A percentile compares a stretch with the other conserved stretches of the same genome.
Conservation (phyloP, 495 filamentous ascomycete species). For the Aspergillus incahuasiensis region DNA sequence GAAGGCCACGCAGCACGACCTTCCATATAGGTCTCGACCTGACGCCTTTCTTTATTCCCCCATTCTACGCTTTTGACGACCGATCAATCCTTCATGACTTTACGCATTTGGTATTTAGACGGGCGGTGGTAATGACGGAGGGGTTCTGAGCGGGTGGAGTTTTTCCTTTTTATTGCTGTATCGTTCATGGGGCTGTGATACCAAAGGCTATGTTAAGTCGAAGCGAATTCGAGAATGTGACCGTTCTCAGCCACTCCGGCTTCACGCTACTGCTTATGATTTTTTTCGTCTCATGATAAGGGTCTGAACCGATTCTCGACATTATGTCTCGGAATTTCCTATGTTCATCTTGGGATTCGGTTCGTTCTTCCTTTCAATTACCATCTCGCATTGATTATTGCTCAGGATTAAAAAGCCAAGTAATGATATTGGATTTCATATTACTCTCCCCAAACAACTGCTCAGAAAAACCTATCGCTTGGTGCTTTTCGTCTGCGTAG, state of each 20-base stretch:
- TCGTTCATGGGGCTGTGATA: slow-evolving; percentile 13
- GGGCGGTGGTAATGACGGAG: slow-evolving; percentile 13
- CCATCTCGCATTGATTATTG: slow-evolving; percentile 11
- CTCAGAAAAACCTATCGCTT: not conserved
- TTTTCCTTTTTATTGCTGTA: slow-evolving; percentile 11
- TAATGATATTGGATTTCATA: slow-evolving; percentile 18
- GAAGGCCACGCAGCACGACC: not conserved
- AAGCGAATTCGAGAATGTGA: slow-evolving; percentile 4
- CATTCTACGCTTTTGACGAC: slow-evolving; percentile 16
- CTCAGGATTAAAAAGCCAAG: slow-evolving; percentile 17
- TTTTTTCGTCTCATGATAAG: not conserved
- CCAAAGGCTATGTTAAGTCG: slow-evolving; percentile 1
- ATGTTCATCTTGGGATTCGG: slow-evolving; percentile 12
- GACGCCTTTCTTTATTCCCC: slow-evolving; percentile 11
- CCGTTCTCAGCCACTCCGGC: slow-evolving; percentile 2
- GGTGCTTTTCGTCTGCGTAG: not conserved
- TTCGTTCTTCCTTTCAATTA: not conserved
- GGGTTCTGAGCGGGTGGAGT: slow-evolving; percentile 17
- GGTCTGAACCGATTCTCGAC: slow-evolving; percentile 3
- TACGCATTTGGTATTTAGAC: slow-evolving; percentile 19
- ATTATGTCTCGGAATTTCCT: not conserved
- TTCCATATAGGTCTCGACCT: not conserved
- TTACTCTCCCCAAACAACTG: not conserved
- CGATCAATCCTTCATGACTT: slow-evolving; percentile 12
- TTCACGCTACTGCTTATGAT: slow-evolving; percentile 1